Conservation (phyloP, 148 eudicot genomes). For the Bassia scoparia region DNA sequence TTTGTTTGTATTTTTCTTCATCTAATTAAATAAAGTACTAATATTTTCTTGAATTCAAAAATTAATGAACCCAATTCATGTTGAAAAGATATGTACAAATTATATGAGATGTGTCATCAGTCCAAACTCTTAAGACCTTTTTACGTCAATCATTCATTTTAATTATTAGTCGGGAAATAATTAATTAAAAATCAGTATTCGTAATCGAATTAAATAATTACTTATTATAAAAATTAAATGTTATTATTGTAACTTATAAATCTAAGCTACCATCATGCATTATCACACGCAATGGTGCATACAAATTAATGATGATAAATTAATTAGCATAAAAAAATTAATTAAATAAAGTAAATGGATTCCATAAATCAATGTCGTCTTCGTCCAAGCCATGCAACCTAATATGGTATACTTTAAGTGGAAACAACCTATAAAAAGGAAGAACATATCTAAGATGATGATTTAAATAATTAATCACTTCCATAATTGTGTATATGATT, state of each 20-base stretch:
- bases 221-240: too few relatives aligned
- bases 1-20: conserved; percentile 6
- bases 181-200: too few relatives aligned
- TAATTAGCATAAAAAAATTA: too few relatives aligned
- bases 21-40: too few relatives aligned
- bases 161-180: too few relatives aligned
- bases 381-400: conserved; percentile 17
- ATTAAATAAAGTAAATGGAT: conserved; percentile 9
- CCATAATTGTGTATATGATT: background rate
- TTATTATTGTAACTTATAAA: too few relatives aligned
- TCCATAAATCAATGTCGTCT: conserved; percentile 25
- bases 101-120: conserved; percentile 14
- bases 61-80: background rate
- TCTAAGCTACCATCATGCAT: background rate
- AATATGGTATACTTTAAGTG: conserved; percentile 21
- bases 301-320: conserved; percentile 17
- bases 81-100: background rate
- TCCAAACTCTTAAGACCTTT: background rate
- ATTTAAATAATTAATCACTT: conserved; percentile 1
- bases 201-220: too few relatives aligned
- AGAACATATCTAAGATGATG: conserved; percentile 12
- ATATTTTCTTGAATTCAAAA: background rate
- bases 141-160: conserved; percentile 16
- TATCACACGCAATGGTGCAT: background rate
- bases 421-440: conserved; percentile 27